Percentiles rank a stretch among this genome's conserved stretches.
These are phyloP conservation scores for Calocybe gambosa DNA, from an alignment of 1,284 basidiomycete genomes.

Conservation along the genomic window DNA sequence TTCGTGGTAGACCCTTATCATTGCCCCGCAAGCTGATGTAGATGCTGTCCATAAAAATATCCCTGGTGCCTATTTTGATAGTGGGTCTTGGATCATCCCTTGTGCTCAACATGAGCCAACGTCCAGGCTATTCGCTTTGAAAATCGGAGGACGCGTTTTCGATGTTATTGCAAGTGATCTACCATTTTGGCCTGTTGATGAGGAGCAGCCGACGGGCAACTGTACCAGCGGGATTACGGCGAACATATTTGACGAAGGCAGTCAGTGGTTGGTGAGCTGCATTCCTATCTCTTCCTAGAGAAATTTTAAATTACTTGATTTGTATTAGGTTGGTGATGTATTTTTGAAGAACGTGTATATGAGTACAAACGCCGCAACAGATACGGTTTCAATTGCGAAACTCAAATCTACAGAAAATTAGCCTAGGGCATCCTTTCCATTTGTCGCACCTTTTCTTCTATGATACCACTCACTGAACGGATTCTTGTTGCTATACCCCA, in stretches of 20 bases:
- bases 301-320: neutral
- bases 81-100: conserved; percentile 58
- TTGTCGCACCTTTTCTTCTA: neutral
- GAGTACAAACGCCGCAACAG: conserved; percentile 53
- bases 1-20: conserved; percentile 38
- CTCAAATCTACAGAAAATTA: conserved; percentile 12
- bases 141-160: conserved; percentile 58
- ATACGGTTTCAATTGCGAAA: conserved; percentile 53
- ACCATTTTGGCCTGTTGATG: conserved; percentile 56
- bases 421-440: neutral
- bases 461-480: neutral
- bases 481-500: neutral
- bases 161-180: conserved; percentile 61
- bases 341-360: conserved; percentile 65
- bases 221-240: conserved; percentile 66
- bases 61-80: conserved; percentile 49
- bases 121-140: conserved; percentile 41
- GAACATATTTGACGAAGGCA: conserved; percentile 25
- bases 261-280: conserved; percentile 53
- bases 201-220: conserved; percentile 48
- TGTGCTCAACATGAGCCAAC: conserved; percentile 35
- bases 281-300: neutral
- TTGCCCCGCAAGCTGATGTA: conserved; percentile 52
- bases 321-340: conserved; percentile 40
- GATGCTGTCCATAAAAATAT: conserved; percentile 46